A percentile compares a stretch with the other conserved stretches of the same genome.
These are phyloP conservation scores for Chytriomyces sp. DNA, from an alignment of 192 early-diverging fungal species.

Conservation along the genomic window DNA sequence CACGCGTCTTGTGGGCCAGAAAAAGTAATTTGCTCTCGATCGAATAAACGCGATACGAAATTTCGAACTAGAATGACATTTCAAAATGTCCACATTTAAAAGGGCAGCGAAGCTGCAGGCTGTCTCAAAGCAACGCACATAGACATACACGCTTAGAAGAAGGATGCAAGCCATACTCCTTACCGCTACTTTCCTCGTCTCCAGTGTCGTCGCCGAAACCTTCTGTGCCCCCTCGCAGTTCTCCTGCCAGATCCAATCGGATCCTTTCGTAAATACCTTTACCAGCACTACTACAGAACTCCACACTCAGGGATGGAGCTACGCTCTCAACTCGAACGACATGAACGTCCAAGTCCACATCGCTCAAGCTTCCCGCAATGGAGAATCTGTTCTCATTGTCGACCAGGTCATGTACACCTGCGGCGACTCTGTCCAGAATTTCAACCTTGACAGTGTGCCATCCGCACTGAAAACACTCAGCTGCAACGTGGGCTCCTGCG, in stretches of 20 bases:
- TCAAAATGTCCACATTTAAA: neutral
- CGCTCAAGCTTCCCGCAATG: neutral
- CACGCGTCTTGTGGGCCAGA: neutral
- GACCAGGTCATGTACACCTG: neutral
- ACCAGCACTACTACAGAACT: neutral
- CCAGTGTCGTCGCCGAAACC: neutral
- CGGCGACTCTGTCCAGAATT: neutral
- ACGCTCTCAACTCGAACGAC: neutral
- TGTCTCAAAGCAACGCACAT: neutral
- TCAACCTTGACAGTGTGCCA: neutral
- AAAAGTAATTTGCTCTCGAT: neutral
- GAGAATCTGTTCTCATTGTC: neutral
- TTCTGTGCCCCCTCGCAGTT: neutral
- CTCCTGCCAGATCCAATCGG: constrained; percentile 8
- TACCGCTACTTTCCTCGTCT: neutral
- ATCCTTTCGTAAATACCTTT: neutral
- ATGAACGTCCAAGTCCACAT: constrained; percentile 5
- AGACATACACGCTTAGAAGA: neutral
- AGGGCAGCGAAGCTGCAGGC: neutral
- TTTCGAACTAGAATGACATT: neutral
- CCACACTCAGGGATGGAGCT: neutral
- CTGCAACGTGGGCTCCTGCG: neutral
- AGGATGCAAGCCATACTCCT: neutral
- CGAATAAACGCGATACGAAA: too few relatives aligned
- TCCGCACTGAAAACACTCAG: neutral